These are phyloP conservation scores for Panicum miliaceum DNA, from an alignment of 176 grass and related monocot species.

Conservation along the genomic window DNA sequence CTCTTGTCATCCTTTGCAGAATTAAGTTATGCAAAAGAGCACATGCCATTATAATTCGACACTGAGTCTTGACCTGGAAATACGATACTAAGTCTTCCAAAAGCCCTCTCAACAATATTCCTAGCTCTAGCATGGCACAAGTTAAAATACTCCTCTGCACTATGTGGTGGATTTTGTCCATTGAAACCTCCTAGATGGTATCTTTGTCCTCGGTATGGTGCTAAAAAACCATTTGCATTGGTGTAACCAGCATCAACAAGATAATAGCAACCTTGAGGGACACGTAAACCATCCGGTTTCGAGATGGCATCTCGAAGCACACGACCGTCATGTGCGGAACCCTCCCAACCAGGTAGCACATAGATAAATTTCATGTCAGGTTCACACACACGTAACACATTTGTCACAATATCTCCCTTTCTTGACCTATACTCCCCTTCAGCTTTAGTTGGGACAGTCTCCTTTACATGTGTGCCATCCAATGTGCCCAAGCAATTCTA, in stretches of 20 bases:
- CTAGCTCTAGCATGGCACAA: neutral
- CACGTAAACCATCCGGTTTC: too few species aligned
- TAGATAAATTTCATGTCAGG: too few species aligned
- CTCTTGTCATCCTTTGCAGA: too few species aligned
- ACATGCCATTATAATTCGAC: neutral
- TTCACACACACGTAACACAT: too few species aligned
- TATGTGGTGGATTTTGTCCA: too few species aligned
- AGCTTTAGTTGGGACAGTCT: neutral
- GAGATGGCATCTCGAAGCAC: too few species aligned
- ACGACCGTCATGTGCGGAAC: too few species aligned
- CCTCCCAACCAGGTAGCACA: too few species aligned
- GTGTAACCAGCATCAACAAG: too few species aligned
- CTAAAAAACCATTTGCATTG: too few species aligned
- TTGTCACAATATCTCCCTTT: neutral
- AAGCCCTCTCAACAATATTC: neutral
- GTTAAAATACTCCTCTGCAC: neutral
- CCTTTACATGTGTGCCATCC: neutral
- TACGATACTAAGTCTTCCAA: neutral
- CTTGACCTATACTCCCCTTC: constrained; percentile 10
- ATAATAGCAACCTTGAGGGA: too few species aligned
- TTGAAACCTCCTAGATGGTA: neutral
- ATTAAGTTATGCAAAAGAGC: neutral
- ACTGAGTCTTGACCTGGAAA: neutral
- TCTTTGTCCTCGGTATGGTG: too few species aligned
- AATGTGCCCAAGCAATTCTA: neutral